Conservation (phyloP, 148 eudicot species). For the Suaeda aralocaspica region DNA sequence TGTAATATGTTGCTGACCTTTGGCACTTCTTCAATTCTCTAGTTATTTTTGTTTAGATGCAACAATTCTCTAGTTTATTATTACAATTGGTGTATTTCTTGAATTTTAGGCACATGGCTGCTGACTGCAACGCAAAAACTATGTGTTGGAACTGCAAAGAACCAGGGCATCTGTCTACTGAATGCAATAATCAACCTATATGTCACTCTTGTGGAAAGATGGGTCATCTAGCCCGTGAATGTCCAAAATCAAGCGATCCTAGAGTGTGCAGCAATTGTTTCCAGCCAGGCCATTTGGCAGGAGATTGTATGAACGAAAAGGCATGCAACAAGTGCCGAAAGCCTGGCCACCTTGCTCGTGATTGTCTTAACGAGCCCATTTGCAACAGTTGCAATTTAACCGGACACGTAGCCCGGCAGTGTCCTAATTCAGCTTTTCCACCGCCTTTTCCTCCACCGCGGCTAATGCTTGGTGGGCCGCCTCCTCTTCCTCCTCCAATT, state of each 20-base stretch:
- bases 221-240: constrained; percentile 44
- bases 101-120: constrained; percentile 40
- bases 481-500: constrained; percentile 17
- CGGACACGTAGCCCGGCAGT: constrained; percentile 38
- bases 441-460: constrained; percentile 25
- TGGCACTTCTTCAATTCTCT: neutral
- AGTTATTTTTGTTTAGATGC: no score
- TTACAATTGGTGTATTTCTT: neutral
- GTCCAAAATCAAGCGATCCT: constrained; percentile 39
- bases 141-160: constrained; percentile 53
- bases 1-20: neutral
- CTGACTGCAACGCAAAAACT: constrained; percentile 40
- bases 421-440: constrained; percentile 26
- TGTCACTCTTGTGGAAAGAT: constrained; percentile 44
- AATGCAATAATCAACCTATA: constrained; percentile 39
- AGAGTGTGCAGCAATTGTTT: constrained; percentile 44
- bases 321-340: constrained; percentile 47
- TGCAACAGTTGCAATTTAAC: constrained; percentile 33
- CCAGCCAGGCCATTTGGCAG: constrained; percentile 32
- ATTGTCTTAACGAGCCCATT: constrained; percentile 38
- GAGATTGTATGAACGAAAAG: constrained; percentile 38
- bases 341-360: constrained; percentile 42
- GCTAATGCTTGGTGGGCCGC: constrained; percentile 25
- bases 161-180: constrained; percentile 41
- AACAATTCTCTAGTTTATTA: neutral